These are phyloP conservation scores for Pleurotus pulmonarius DNA, from an alignment of 768 basidiomycete genomes.

Conservation along the genomic window DNA sequence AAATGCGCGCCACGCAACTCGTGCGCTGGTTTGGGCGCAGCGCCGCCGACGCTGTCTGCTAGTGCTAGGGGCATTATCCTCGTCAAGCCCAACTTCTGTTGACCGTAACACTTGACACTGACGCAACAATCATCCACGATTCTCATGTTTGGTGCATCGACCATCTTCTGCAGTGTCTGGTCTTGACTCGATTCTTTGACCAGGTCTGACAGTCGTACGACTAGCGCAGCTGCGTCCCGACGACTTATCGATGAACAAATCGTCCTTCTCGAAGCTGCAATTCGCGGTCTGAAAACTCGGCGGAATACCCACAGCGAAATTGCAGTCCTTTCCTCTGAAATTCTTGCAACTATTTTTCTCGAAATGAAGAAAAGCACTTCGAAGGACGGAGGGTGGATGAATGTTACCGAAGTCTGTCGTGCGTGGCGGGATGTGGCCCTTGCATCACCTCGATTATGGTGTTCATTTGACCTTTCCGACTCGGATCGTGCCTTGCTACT, in stretches of 20 bases:
- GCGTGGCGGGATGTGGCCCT: neutral
- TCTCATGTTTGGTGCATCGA: too few relatives aligned
- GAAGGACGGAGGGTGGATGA: neutral
- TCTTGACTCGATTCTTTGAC: too few relatives aligned
- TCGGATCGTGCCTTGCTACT: neutral
- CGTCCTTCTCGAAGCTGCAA: neutral
- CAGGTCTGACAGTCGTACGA: too few relatives aligned
- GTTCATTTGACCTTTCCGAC: neutral
- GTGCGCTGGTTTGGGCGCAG: too few relatives aligned
- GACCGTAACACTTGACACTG: too few relatives aligned
- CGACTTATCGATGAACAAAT: neutral
- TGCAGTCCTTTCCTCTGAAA: neutral
- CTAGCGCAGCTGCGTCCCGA: neutral
- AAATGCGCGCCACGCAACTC: too few relatives aligned
- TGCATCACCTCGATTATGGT: neutral
- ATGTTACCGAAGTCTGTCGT: neutral
- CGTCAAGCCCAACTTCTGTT: too few relatives aligned
- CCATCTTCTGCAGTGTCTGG: too few relatives aligned
- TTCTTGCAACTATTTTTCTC: neutral
- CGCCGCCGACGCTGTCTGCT: too few relatives aligned
- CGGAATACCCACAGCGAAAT: neutral
- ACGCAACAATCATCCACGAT: too few relatives aligned
- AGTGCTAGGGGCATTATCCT: too few relatives aligned
- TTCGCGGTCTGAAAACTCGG: neutral
- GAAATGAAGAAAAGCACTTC: neutral